Conservation (phyloP, 768 basidiomycete species). For the Trametes gibbosa region DNA sequence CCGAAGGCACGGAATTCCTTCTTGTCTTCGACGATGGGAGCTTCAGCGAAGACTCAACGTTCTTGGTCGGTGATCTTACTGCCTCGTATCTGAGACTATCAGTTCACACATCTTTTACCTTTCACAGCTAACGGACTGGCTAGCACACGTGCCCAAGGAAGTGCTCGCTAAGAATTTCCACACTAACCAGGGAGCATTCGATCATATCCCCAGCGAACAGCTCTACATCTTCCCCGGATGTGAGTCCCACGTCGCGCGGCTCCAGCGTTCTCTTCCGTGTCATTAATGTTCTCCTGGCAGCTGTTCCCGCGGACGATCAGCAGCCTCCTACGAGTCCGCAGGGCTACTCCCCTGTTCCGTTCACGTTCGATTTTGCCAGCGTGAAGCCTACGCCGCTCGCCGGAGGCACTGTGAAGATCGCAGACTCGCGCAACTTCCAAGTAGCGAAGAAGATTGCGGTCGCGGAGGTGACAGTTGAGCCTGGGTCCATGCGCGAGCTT, state of each 20-base stretch:
- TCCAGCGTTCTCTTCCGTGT: not conserved
- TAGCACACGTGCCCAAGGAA: slow-evolving; percentile 34
- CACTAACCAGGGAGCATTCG: slow-evolving; percentile 25
- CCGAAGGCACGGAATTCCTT: slow-evolving; percentile 27
- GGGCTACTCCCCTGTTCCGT: slow-evolving; percentile 44
- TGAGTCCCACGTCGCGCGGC: not conserved
- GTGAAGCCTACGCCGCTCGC: slow-evolving; percentile 40
- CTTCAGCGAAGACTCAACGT: slow-evolving; percentile 36
- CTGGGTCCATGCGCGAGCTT: slow-evolving; percentile 58
- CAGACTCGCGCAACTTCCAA: slow-evolving; percentile 51
- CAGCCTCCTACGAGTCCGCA: slow-evolving; percentile 40
- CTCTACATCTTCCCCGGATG: slow-evolving; percentile 32
- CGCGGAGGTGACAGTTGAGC: slow-evolving; percentile 56
- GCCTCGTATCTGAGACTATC: not conserved
- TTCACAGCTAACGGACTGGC: slow-evolving; percentile 30
- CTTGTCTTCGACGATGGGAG: slow-evolving; percentile 41
- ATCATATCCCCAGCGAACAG: slow-evolving; percentile 27
- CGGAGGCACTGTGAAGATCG: slow-evolving; percentile 40
- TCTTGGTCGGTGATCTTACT: slow-evolving; percentile 25
- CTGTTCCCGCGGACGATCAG: slow-evolving; percentile 30
- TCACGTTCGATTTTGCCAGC: slow-evolving; percentile 47
- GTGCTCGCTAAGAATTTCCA: slow-evolving; percentile 37
- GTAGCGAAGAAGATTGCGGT: slow-evolving; percentile 51
- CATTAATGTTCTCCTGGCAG: slow-evolving; percentile 6
- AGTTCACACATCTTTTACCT: not conserved